Evolutionary conservation across 768 basidiomycete species (phyloP), one percentile per base, ranked within the genome.

Genomic region (Auricularia heimuer): DNA sequence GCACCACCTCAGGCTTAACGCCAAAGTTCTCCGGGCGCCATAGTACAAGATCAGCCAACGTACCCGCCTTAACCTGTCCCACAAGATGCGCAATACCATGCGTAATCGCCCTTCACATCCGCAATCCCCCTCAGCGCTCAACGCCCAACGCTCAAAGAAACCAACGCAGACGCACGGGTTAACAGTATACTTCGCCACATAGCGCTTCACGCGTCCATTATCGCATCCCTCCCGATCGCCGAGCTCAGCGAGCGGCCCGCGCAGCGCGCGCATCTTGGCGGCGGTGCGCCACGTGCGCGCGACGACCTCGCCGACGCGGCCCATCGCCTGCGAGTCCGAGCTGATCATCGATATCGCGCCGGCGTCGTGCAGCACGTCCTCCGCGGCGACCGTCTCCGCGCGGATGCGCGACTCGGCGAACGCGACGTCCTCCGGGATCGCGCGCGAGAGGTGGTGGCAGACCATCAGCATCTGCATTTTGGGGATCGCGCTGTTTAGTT

Each of bases 351-450:
- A 90, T 54, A 99, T 97, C 2, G 97, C 94, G 2, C 97, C 97
- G 1, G 75, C 83, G 71, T 96, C 94, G 51, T 96, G 94, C 36
- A 97, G 77, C 18, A 98, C 89, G 72, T 99, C 97, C 74, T 99
- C 97, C 1, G 97, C 97, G 0, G 97, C 97, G 54, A 98, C 89
- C 0, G 97, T 99, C 77, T 98, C 96, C 0, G 86, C 93, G 42
- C 97, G 85, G 70, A 99, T 98, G 42, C 97, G 90, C 7, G 96
- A 98, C 68, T 98, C 95, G 3, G 97, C 96, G 70, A 99, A 99
- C 1, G 90, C 85, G 51, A 98, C 81, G 69, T 99, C 97, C 77
- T 99, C 97, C 1, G 89, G 84, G 68, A 96, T 93, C n/a, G 81
- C 83, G 69, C 80, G 85, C 77, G 97, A 93, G 64, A 99, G 84